Base-by-base conservation (phyloP, 2,329 filamentous ascomycete genomes). In the Fusarium succisae region DNA sequence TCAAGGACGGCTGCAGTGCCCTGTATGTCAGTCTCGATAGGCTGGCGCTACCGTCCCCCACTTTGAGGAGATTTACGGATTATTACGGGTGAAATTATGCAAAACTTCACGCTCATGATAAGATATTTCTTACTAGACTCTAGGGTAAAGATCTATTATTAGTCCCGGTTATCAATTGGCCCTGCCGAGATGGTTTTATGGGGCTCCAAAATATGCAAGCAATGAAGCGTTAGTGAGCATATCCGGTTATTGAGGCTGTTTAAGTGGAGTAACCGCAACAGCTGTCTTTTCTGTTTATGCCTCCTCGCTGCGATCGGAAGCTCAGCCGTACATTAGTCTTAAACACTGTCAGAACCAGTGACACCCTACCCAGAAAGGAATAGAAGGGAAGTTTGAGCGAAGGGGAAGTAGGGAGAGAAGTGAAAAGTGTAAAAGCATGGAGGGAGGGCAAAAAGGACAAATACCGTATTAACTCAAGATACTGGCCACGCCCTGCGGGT, bases 341-440 rank as follows among this genome's bases (percentile, higher is more conserved):
- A 15, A 22, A 22, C 45, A 18, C 11, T 9, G 5, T 14, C 8
- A 20, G 6, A 28, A 22, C 45, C 45, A 15, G 26, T 8, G 6
- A 6, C 13, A 5, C 5, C 6, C 20, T 8, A 6, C 26, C 44
- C 8, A 20, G 8, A 4, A 26, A 26, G 17, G 0, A 26, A 20
- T 11, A 10, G 3, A 28, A 28, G 26, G 9, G 26, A 20, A 11
- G 6, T 9, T 22, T 11, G 18, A 47, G 13, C 3, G 0, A 9
- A 28, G 44, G 44, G 26, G 6, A 11, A 15, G 18, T 47, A 22
- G 26, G 9, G 26, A 47, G 45, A 26, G 9, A 28, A 28, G 18
- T 22, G 6, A 15, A 28, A 28, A 15, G 18, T 28, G 13, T 4
- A 28, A 28, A 11, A 0, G 0, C 8, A 47, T 47, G 2, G 35